Evolutionary conservation across 2,329 filamentous ascomycete genomes (phyloP).

Genomic region (Fusarium zealandicum): DNA sequence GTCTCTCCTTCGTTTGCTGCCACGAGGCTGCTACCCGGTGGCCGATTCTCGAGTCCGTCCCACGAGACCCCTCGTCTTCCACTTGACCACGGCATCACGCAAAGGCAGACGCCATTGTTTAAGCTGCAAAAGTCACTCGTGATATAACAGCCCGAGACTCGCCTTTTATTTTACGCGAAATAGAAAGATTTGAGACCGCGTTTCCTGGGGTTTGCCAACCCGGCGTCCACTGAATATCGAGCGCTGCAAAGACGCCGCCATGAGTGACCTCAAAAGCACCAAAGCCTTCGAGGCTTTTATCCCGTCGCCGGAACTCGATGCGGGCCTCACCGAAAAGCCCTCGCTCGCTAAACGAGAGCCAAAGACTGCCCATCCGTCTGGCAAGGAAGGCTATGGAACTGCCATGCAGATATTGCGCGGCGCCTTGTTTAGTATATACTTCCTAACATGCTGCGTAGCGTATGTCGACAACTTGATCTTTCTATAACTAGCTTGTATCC

Average conservation of each 20-base stretch:
- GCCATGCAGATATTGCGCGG: conserved; percentile 60
- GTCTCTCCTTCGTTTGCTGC: conserved; percentile 2
- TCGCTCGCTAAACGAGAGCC: conserved; percentile 5
- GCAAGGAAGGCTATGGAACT: conserved; percentile 60
- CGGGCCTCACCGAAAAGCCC: conserved; percentile 34
- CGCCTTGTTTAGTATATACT: conserved; percentile 60
- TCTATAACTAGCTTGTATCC: background rate
- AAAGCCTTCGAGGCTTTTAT: conserved; percentile 36
- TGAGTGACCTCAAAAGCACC: conserved; percentile 38
- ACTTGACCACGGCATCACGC: conserved; percentile 3
- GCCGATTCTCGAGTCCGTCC: conserved; percentile 9
- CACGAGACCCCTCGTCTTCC: conserved; percentile 33
- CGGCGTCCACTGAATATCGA: background rate
- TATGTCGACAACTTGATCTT: conserved; percentile 45
- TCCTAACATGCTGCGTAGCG: conserved; percentile 57
- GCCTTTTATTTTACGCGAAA: conserved; percentile 4
- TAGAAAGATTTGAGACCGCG: background rate
- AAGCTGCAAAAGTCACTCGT: background rate
- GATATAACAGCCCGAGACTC: conserved; percentile 19
- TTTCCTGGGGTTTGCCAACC: background rate
- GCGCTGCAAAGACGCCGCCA: conserved; percentile 18
- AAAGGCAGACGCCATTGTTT: conserved; percentile 13
- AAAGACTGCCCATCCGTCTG: conserved; percentile 57
- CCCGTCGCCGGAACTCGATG: conserved; percentile 43
- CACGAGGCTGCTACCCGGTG: conserved; percentile 26